Evolutionary conservation across 139 green algal species (phyloP).

Genomic region (Tetradesmus lagerheimii): DNA sequence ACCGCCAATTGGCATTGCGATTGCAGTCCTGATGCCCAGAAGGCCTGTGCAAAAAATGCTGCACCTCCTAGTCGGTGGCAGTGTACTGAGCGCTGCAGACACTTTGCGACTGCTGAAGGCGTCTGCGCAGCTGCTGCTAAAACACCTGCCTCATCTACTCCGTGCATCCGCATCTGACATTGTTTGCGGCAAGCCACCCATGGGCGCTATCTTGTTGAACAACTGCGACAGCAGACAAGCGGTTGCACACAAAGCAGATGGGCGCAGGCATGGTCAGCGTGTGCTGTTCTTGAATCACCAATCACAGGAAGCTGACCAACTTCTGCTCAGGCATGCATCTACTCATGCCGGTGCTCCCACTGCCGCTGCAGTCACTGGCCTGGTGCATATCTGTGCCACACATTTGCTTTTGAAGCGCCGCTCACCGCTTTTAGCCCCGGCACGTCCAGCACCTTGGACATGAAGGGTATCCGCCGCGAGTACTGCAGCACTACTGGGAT

Average conservation of each 20-base stretch:
- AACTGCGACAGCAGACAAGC: constrained; percentile 51
- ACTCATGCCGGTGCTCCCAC: neutral
- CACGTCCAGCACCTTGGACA: constrained; percentile 84
- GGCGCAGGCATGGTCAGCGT: neutral
- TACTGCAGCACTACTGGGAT: constrained; percentile 94
- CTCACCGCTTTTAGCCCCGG: constrained; percentile 85
- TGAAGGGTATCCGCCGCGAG: constrained; percentile 79
- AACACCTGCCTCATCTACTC: constrained; percentile 6
- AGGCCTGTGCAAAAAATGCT: neutral
- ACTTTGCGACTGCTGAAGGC: neutral
- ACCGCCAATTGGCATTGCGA: no score
- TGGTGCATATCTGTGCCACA: neutral
- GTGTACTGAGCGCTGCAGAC: neutral
- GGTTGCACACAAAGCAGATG: no score
- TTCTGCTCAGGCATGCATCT: no score
- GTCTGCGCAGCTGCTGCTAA: neutral
- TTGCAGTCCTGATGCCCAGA: neutral
- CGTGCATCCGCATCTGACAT: constrained; percentile 26
- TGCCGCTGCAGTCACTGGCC: neutral
- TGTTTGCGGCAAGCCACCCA: constrained; percentile 49
- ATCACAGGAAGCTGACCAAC: neutral
- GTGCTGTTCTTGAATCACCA: neutral
- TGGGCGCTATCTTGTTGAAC: constrained; percentile 76
- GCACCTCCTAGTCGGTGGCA: neutral
- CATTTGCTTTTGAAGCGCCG: no score